These are phyloP conservation scores for Takashimella tepidaria DNA, from an alignment of 1,284 basidiomycete species.

Conservation along the genomic window DNA sequence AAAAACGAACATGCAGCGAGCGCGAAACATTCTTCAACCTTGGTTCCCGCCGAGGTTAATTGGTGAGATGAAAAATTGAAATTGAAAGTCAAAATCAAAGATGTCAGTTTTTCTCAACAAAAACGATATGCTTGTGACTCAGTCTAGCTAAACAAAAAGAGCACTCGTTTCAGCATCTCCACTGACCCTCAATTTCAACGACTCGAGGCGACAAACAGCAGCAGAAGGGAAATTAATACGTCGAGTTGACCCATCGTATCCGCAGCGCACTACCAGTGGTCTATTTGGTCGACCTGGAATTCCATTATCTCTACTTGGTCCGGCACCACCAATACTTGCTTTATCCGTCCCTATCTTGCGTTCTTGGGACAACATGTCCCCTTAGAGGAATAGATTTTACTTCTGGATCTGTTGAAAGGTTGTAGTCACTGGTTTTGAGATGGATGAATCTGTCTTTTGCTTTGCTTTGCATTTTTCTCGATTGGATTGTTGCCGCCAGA, in stretches of 20 bases:
- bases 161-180: too few relatives aligned
- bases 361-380: too few relatives aligned
- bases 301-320: too few relatives aligned
- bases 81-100: background rate
- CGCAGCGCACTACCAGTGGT: slow-evolving; percentile 69
- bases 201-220: slow-evolving; percentile 65
- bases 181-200: slow-evolving; percentile 63
- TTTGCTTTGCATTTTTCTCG: too few relatives aligned
- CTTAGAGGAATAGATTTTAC: background rate
- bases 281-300: slow-evolving; percentile 57
- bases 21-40: slow-evolving; percentile 78
- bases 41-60: too few relatives aligned
- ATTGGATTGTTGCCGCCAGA: too few relatives aligned
- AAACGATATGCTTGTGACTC: too few relatives aligned
- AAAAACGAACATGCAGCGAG: slow-evolving; percentile 63
- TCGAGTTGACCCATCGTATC: slow-evolving; percentile 66
- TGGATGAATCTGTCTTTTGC: too few relatives aligned
- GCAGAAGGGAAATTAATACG: slow-evolving; percentile 71
- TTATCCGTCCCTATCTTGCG: too few relatives aligned
- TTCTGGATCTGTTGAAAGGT: background rate
- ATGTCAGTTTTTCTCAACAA: background rate
- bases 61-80: slow-evolving; percentile 1
- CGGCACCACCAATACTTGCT: too few relatives aligned
- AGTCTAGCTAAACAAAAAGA: too few relatives aligned
- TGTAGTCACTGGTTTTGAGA: background rate